phyloP scores from a whole-genome alignment of 2,329 filamentous ascomycete genomes.

The Pyrenophora seminiperda region DNA sequence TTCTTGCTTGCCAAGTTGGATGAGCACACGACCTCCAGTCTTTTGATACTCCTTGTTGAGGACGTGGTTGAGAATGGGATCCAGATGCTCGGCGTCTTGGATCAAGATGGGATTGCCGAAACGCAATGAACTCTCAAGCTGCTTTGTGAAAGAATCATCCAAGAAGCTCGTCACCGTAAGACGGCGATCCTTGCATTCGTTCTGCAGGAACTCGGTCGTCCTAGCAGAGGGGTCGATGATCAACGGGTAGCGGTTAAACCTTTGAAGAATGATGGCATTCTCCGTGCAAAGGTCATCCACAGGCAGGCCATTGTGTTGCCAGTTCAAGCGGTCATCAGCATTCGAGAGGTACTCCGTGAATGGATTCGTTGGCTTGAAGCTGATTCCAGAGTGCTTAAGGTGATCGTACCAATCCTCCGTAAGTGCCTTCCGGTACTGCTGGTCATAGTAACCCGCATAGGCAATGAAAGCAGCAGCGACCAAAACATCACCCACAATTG shows the following conservation, averaged over 20 bases:
- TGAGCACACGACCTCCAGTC: conserved; percentile 95
- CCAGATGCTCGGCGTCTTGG: conserved; percentile 95
- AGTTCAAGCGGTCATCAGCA: conserved; percentile 89
- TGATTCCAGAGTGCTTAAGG: conserved; percentile 87
- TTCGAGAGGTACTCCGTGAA: conserved; percentile 96
- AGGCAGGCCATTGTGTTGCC: conserved; percentile 92
- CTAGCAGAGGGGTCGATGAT: conserved; percentile 98
- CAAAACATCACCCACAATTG: conserved; percentile 91
- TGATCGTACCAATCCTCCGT: conserved; percentile 97
- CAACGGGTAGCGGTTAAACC: conserved; percentile 97
- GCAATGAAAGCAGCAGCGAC: conserved; percentile 97
- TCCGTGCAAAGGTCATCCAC: conserved; percentile 98
- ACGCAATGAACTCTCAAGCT: conserved; percentile 92
- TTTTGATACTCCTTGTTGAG: conserved; percentile 99
- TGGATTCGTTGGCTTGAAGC: conserved; percentile 90
- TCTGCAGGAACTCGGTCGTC: conserved; percentile 92
- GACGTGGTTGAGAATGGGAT: conserved; percentile 96
- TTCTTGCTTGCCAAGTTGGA: conserved; percentile 97
- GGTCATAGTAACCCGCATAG: conserved; percentile 95
- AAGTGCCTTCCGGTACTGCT: conserved; percentile 97
- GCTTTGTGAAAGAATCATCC: conserved; percentile 97
- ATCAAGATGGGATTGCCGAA: conserved; percentile 99
- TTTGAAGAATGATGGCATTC: conserved; percentile 95
- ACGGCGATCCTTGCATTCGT: conserved; percentile 89
- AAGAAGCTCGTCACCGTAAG: conserved; percentile 97